Evolutionary conservation across 371 early-diverging fungal species (phyloP), one percentile per base, ranked within the genome.

Genomic region (Apophysomyces trapeziformis): DNA sequence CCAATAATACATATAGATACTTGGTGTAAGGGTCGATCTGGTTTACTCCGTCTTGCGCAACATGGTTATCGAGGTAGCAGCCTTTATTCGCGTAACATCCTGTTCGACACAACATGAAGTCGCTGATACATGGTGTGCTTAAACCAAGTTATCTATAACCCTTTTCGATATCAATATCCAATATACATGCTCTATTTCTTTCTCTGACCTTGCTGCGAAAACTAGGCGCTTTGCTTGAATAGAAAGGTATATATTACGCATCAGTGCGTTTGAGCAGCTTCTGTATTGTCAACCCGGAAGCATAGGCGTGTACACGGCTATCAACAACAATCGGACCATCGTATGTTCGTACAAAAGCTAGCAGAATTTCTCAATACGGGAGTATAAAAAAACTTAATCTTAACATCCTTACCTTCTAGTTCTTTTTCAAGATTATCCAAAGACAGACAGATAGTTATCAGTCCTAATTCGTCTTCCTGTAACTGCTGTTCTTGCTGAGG

Each of bases 401-500:
- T 36, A 12, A 7, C 3, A 14, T 60, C 21, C 26, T 63, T 83
- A 83, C 85, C 80, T 58, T 65, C 37, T 7, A 88, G 57, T 14
- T 73, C 61, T 4, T 57, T 38, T 16, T 76, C 21, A 4, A 85
- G 63, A 2, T 68, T 71, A 1, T 74, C 62, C 8, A 86, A 61
- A 0, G 89, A 85, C 1, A 87, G 41, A 4, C 68, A 63, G 5
- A 83, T 65, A 0, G 77, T 75, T 32, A 80, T 81, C 14, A 88
- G 65, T 47, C 87, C 86, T 83, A 83, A 87, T 66, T 88, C 89
- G 58, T 86, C 89, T 0, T 69, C 77, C 43, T 86, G 85, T 13
- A 75, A 67, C 8, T 67, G 69, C 60, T 68, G 32, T 60, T 45
- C 8, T 67, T 70, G 44, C 39, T 47, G 38, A 16, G 56, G 43